These are phyloP conservation scores for Trypanosoma theileri DNA, from an alignment of 208 protist genomes.

Conservation along the genomic window DNA sequence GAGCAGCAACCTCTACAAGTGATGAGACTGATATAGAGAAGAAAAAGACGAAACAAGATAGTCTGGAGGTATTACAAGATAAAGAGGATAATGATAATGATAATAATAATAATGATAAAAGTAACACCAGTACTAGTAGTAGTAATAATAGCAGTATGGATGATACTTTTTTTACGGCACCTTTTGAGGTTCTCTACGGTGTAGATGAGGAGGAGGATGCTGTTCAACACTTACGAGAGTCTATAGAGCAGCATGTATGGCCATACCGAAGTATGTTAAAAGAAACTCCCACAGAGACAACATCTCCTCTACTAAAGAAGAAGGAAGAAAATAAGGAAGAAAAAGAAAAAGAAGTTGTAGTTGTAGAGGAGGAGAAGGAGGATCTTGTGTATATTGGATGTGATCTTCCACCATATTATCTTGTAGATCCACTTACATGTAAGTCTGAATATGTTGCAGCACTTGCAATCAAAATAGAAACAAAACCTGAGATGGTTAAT, in stretches of 20 bases:
- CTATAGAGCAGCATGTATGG: conserved; percentile 66
- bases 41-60: neutral
- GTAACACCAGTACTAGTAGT: neutral
- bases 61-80: neutral
- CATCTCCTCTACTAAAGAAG: neutral
- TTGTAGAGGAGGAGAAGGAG: conserved; percentile 12
- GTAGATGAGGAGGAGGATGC: conserved; percentile 21
- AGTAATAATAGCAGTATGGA: conserved; percentile 3
- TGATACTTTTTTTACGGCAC: neutral
- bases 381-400: conserved; percentile 22
- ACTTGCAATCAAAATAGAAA: conserved; percentile 8
- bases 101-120: neutral
- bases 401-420: conserved; percentile 45
- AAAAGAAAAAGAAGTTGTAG: neutral
- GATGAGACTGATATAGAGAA: neutral
- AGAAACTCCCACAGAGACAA: neutral
- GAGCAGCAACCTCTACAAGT: neutral
- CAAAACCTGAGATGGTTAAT: conserved; percentile 2
- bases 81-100: conserved; percentile 17
- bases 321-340: neutral
- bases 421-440: conserved; percentile 59
- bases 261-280: conserved; percentile 23
- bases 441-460: conserved; percentile 44
- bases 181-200: conserved; percentile 46
- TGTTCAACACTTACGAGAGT: conserved; percentile 38